Evolutionary conservation across 78 protist species (phyloP).

Genomic region (Dictyostelium discoideum): DNA sequence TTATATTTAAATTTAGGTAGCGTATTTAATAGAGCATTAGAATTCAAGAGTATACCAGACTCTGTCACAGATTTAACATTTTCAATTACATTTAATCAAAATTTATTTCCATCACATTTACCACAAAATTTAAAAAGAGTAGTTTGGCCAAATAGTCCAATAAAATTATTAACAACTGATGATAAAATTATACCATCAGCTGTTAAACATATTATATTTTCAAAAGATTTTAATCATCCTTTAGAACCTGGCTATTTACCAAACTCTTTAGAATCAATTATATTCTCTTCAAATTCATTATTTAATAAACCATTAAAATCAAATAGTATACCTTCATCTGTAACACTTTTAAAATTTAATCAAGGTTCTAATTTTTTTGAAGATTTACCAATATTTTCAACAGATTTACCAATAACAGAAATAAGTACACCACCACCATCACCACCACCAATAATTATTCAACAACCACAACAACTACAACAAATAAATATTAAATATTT

Average conservation of each 20-base stretch:
- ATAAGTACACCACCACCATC: neutral
- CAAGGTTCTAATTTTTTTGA: neutral
- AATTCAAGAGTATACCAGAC: neutral
- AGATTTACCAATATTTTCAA: neutral
- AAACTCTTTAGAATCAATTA: neutral
- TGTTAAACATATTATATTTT: conserved; percentile 13
- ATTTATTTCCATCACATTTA: neutral
- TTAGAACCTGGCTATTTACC: neutral
- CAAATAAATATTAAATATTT: neutral
- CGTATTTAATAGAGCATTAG: neutral
- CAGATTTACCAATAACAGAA: too few relatives aligned
- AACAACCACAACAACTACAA: neutral
- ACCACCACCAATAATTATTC: neutral
- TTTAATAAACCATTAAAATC: neutral
- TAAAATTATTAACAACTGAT: neutral
- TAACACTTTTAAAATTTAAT: neutral
- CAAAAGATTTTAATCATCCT: neutral
- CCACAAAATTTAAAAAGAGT: neutral
- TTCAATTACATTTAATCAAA: neutral
- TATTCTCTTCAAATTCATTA: neutral
- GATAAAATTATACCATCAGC: neutral
- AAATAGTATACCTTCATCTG: neutral
- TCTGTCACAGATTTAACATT: neutral
- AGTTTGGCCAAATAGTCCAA: neutral
- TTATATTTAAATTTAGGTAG: neutral